phyloP scores from a whole-genome alignment of 495 filamentous ascomycete species.

The Tuber indicum region DNA sequence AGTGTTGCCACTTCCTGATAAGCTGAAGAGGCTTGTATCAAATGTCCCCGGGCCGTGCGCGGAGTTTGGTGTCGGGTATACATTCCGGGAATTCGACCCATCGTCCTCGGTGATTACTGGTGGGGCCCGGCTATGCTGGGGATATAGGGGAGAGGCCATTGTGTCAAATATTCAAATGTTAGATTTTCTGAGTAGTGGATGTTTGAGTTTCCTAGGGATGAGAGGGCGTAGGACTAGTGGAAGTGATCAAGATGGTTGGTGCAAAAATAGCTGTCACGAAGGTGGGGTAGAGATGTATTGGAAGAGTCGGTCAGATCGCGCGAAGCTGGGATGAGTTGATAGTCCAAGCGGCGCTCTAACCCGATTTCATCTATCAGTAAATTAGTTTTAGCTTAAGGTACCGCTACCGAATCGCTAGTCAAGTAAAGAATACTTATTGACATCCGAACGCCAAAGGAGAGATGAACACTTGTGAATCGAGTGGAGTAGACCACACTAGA shows the following conservation, averaged over 20 bases:
- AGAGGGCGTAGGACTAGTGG: not conserved
- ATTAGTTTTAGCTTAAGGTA: not conserved
- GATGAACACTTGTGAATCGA: not conserved
- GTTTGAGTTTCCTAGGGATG: not conserved
- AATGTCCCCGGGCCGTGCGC: not conserved
- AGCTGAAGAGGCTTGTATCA: not conserved
- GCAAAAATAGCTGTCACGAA: not conserved
- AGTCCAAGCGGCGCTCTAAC: not conserved
- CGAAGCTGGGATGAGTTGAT: not conserved
- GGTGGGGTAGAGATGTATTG: not conserved
- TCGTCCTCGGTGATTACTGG: not conserved
- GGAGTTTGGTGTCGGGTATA: not conserved
- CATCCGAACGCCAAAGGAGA: not conserved
- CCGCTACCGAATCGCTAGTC: not conserved
- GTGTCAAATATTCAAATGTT: not conserved
- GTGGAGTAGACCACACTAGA: not conserved
- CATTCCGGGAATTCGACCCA: not conserved
- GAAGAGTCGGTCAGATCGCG: not conserved
- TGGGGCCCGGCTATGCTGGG: not conserved
- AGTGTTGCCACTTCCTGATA: conserved; percentile 3
- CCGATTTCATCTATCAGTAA: not conserved
- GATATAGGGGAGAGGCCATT: conserved; percentile 1
- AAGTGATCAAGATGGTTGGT: not conserved
- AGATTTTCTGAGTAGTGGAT: not conserved
- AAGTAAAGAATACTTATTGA: not conserved